Base-by-base conservation (phyloP, 2,329 filamentous ascomycete species). In the Penicillium sp. region DNA sequence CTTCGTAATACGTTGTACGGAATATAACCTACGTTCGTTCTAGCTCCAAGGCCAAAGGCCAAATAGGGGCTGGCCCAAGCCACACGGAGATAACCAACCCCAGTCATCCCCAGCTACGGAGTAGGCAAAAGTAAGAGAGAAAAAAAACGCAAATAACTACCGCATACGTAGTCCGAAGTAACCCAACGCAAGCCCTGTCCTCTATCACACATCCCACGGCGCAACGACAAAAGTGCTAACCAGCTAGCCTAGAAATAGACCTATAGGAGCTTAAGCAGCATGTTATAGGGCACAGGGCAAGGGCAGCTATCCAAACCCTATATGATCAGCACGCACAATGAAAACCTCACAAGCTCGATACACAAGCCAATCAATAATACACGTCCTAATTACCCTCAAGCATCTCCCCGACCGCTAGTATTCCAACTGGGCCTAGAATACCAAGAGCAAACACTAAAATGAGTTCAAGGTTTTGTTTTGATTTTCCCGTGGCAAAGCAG, bases 231-330 rank as follows among this genome's bases (percentile, higher is more conserved):
- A 55, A 41, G 53, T 51, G 45, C 47, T 11, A 33, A 3, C 16
- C 19, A 28, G 35, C n/a, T 36, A 26, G 11, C 40, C 22, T 14
- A 6, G 40, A 44, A 28, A 36, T 22, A 52, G 52, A 37, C 9
- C 31, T 25, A 17, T 22, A 30, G 22, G 10, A 30, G 17, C 50
- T n/a, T 35, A 33, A 9, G 19, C 17, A n/a, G 17, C 28, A 35
- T 35, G 30, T 26, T 45, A 30, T 63, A 66, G 63, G 63, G 63
- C 55, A 64, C 62, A 63, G 63, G 63, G 62, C 38, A 63, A 65
- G 63, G 62, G 62, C 62, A 66, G 40, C 28, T 31, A 50, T 46
- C 35, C 44, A 56, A 58, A 40, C 63, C 51, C 59, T 55, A 51
- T 43, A 55, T 64, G 63, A 65, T 64, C 63, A 61, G 38, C 63